Base-by-base conservation (phyloP, 2,329 filamentous ascomycete species). In the Penicillium sp. region DNA sequence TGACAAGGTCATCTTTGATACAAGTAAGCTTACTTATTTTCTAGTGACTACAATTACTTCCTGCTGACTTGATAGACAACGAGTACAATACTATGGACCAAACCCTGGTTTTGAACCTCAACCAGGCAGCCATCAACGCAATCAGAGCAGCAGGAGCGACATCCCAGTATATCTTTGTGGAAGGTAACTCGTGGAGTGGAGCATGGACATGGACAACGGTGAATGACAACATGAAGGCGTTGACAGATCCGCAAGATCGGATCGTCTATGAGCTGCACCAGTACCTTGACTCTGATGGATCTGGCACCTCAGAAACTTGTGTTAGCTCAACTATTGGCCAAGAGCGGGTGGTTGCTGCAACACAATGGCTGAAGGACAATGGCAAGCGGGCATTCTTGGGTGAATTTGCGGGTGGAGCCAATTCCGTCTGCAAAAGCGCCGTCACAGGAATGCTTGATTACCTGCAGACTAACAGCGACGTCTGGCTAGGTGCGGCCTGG, bases 71-170 rank as follows among this genome's bases (percentile, higher is more conserved):
- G 5, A 3, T 66, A 76, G 64, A 87, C 79, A 88, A 87, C 70
- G 85, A 87, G 76, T 86, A 83, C 68, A 76, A 87, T 67, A 79
- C 81, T 65, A 84, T 86, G 79, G 81, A 84, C 63, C 83, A 86
- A 69, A 70, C 68, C 1, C 77, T 86, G 11, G 84, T 87, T 13
- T 72, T 83, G 11, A 70, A 80, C 60, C 80, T 87, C 45, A 87
- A 87, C 77, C 85, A 87, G 67, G 84, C 83, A 13, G 85, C 84
- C 57, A 86, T 87, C 63, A 69, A 86, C 65, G 83, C 79, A 58
- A 86, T 87, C 69, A 83, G 85, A 38, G 79, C 71, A 5, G 78
- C 83, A 4, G 84, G 84, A 6, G 85, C 85, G 6, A 86, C 70
- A 7, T 60, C 61, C 5, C 83, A 85, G 61, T 82, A 81, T 67